Conservation (phyloP, 495 filamentous ascomycete species). For the Hypoxylon trugodes region DNA sequence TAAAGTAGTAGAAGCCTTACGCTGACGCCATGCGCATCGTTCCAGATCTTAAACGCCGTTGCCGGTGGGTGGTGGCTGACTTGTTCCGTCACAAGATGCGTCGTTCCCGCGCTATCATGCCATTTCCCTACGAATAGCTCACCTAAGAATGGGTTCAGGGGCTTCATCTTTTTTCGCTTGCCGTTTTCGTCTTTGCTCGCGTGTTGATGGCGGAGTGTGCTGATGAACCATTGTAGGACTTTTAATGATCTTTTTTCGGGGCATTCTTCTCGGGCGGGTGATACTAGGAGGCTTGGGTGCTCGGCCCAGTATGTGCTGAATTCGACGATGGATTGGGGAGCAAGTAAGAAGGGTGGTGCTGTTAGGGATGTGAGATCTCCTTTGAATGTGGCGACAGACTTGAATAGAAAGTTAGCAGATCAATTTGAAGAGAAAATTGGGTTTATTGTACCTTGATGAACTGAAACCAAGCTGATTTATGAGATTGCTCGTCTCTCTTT, state of each 20-base stretch:
- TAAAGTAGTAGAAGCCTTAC: conserved; percentile 47
- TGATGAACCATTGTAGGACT: conserved; percentile 88
- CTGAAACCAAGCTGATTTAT: conserved; percentile 43
- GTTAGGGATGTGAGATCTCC: conserved; percentile 85
- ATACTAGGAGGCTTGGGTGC: conserved; percentile 79
- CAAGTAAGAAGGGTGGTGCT: conserved; percentile 85
- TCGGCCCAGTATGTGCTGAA: conserved; percentile 90
- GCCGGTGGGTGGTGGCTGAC: conserved; percentile 85
- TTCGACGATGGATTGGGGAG: conserved; percentile 79
- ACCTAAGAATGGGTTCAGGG: conserved; percentile 83
- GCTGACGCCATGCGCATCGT: conserved; percentile 77
- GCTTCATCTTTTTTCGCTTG: conserved; percentile 85
- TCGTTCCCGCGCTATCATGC: conserved; percentile 76
- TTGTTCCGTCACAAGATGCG: conserved; percentile 58
- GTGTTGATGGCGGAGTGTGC: conserved; percentile 83
- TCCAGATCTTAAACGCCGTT: conserved; percentile 83
- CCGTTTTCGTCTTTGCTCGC: conserved; percentile 80
- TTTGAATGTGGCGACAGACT: conserved; percentile 87
- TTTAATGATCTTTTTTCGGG: conserved; percentile 77
- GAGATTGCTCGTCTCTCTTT: conserved; percentile 31
- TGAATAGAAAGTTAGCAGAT: conserved; percentile 9
- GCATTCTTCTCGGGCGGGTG: conserved; percentile 74
- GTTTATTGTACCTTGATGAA: conserved; percentile 46
- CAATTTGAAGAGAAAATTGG: neutral
- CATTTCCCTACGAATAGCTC: conserved; percentile 91